Evolutionary conservation across 2,329 filamentous ascomycete genomes (phyloP).

Genomic region (Torrubiella hemipterigena): DNA sequence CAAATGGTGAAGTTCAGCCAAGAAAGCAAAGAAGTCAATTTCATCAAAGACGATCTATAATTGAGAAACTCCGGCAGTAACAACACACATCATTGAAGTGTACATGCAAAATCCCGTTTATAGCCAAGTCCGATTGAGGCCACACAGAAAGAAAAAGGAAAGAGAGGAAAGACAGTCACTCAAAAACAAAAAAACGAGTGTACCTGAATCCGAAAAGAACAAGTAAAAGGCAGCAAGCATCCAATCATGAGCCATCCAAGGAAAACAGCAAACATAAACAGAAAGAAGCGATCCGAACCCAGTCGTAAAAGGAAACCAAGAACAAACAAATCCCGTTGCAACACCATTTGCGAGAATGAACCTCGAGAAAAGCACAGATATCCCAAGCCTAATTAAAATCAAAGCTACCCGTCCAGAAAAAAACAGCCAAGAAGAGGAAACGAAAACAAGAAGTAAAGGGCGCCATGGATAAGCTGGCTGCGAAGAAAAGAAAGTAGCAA

Average conservation of each 20-base stretch:
- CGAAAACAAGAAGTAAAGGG: too few relatives aligned
- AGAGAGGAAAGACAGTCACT: constrained; percentile 5
- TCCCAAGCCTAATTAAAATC: too few relatives aligned
- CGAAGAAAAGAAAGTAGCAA: neutral
- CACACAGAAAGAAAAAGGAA: constrained; percentile 5
- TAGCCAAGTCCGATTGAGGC: neutral
- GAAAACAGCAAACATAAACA: constrained; percentile 1
- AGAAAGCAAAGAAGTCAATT: constrained; percentile 14
- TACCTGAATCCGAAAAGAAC: constrained; percentile 6
- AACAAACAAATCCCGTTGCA: constrained; percentile 2
- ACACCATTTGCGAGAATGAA: too few relatives aligned
- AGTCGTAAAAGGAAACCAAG: constrained; percentile 2
- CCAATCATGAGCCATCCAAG: neutral
- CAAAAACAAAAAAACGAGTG: constrained; percentile 5
- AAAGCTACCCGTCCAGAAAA: neutral
- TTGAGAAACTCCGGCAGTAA: too few relatives aligned
- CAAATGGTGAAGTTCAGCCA: constrained; percentile 2
- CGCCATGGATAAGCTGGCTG: too few relatives aligned
- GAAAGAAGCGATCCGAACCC: constrained; percentile 3
- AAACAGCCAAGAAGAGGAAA: too few relatives aligned
- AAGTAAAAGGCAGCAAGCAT: constrained; percentile 4
- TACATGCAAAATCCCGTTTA: neutral
- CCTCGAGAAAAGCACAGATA: too few relatives aligned
- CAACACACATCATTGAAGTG: neutral
- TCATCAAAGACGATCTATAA: constrained; percentile 4